Conservation (phyloP, 768 basidiomycete genomes). For the Rhizopogon sp. region DNA sequence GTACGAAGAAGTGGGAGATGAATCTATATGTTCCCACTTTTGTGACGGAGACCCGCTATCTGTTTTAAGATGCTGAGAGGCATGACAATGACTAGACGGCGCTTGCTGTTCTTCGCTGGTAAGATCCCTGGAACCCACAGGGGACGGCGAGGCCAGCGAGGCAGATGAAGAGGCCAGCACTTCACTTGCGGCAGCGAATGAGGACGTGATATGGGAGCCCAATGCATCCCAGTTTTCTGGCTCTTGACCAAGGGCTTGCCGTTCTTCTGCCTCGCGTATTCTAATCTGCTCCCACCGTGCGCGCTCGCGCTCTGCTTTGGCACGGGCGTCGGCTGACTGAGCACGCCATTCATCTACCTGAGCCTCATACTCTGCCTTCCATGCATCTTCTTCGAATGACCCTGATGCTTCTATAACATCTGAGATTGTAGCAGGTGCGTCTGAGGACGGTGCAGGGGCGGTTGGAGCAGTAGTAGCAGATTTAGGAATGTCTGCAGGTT, state of each 20-base stretch:
- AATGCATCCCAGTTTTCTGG: slow-evolving; percentile 16
- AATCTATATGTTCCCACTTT: slow-evolving; percentile 73
- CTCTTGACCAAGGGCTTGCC: slow-evolving; percentile 23
- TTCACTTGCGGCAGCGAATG: slow-evolving; percentile 2
- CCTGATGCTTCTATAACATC: not conserved
- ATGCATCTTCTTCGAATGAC: slow-evolving; percentile 35
- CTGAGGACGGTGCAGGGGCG: not conserved
- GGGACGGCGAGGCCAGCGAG: slow-evolving; percentile 29
- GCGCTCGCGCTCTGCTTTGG: slow-evolving; percentile 72
- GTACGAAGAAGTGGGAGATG: slow-evolving; percentile 56
- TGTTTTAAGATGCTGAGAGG: slow-evolving; percentile 3
- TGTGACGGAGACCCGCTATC: slow-evolving; percentile 34
- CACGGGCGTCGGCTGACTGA: slow-evolving; percentile 64
- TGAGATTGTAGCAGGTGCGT: not conserved
- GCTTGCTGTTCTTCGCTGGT: slow-evolving; percentile 35
- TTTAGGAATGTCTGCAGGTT: slow-evolving; percentile 18
- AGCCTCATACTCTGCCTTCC: slow-evolving; percentile 66
- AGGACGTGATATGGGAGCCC: slow-evolving; percentile 16
- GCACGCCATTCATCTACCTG: slow-evolving; percentile 69
- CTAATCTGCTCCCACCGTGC: slow-evolving; percentile 68
- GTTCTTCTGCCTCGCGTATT: slow-evolving; percentile 38
- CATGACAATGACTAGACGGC: slow-evolving; percentile 8
- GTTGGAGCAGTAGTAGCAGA: not conserved
- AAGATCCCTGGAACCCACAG: slow-evolving; percentile 36
- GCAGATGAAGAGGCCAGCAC: slow-evolving; percentile 12